Evolutionary conservation across 257 asterid genomes (phyloP).

Genomic region (Solanum dulcamara): DNA sequence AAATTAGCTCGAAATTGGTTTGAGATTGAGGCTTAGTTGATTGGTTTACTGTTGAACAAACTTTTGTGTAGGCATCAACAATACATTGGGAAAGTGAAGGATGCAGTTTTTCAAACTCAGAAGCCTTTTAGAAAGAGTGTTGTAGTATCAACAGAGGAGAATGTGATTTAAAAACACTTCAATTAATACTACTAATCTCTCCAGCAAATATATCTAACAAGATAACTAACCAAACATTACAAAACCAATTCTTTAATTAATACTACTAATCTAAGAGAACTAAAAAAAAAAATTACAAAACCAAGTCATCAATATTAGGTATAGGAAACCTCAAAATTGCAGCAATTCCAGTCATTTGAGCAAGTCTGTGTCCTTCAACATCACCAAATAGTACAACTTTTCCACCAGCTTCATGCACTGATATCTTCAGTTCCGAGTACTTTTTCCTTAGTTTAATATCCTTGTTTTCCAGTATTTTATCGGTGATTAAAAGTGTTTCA

Average conservation of each 20-base stretch:
- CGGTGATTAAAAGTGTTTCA: background rate
- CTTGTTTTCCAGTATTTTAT: background rate
- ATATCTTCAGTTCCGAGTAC: background rate
- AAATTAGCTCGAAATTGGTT: background rate
- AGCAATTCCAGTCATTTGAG: background rate
- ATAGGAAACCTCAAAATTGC: background rate
- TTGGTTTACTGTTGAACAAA: conserved; percentile 8
- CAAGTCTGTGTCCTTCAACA: background rate
- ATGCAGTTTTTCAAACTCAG: too few species aligned
- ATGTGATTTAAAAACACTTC: too few species aligned
- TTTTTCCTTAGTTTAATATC: background rate
- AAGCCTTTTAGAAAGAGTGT: too few species aligned
- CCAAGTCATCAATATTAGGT: background rate
- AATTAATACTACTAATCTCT: too few species aligned
- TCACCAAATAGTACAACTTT: background rate
- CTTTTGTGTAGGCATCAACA: conserved; percentile 4
- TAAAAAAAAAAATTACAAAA: background rate
- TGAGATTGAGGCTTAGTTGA: background rate
- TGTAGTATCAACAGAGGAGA: too few species aligned
- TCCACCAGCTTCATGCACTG: background rate
- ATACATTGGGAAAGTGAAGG: too few species aligned
- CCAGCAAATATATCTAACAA: too few species aligned
- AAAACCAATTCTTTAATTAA: too few species aligned
- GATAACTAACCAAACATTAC: too few species aligned
- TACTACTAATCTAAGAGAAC: too few species aligned